phyloP scores from a whole-genome alignment of 2,329 filamentous ascomycete species.

The Fusarium pseudonygamai region DNA sequence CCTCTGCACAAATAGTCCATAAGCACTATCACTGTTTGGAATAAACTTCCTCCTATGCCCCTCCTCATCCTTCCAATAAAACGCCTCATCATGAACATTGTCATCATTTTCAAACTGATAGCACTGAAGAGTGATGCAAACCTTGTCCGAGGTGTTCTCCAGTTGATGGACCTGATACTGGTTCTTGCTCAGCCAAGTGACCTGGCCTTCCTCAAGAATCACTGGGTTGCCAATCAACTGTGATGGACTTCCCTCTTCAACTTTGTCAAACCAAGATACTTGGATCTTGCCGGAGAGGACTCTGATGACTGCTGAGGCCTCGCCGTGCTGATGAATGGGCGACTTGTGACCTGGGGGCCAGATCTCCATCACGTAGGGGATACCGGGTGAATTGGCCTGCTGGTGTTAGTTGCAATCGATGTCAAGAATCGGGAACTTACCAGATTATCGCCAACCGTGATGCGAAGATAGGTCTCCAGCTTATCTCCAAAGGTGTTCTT shows the following conservation, averaged over 20 bases:
- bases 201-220: neutral
- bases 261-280: neutral
- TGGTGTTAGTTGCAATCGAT: rapidly evolving
- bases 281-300: neutral
- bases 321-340: neutral
- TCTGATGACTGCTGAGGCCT: neutral
- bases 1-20: neutral
- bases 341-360: neutral
- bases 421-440: neutral
- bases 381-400: neutral
- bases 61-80: neutral
- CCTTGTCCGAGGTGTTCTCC: neutral
- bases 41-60: neutral
- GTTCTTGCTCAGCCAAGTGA: neutral
- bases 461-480: neutral
- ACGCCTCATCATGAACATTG: neutral
- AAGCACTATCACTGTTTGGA: neutral
- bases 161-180: neutral
- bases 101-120: neutral
- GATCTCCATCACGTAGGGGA: neutral
- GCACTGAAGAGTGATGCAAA: neutral
- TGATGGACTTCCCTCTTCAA: neutral
- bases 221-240: neutral
- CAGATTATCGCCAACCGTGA: neutral
- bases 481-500: rapidly evolving